Conservation (phyloP, 1,284 basidiomycete genomes). For the Papiliotrema fonsecae region DNA sequence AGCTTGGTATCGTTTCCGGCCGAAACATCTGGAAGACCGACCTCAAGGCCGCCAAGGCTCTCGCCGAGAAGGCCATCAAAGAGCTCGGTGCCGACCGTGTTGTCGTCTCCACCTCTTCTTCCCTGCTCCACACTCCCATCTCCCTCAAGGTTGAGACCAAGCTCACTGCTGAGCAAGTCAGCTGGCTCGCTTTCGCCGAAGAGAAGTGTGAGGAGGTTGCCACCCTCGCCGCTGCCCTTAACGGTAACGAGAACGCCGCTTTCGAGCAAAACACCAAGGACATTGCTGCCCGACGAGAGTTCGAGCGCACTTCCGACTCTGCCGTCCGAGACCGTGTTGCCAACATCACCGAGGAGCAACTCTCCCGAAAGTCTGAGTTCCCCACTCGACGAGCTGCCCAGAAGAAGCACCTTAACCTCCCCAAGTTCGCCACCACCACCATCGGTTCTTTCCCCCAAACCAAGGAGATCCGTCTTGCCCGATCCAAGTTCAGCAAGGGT, state of each 20-base stretch:
- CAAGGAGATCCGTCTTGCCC: conserved; percentile 95
- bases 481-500: conserved; percentile 89
- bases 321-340: conserved; percentile 93
- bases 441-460: conserved; percentile 99
- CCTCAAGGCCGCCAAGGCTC: conserved; percentile 74
- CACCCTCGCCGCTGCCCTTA: conserved; percentile 75
- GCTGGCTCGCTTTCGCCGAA: conserved; percentile 98
- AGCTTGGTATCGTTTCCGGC: conserved; percentile 94
- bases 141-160: conserved; percentile 90
- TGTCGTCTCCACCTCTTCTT: conserved; percentile 92
- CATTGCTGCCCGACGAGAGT: conserved; percentile 92
- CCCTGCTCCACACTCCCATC: conserved; percentile 96
- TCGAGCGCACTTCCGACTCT: conserved; percentile 92
- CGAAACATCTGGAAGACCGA: conserved; percentile 99
- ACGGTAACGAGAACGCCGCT: conserved; percentile 68
- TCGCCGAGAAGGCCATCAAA: conserved; percentile 78
- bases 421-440: conserved; percentile 97
- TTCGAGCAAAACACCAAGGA: conserved; percentile 85
- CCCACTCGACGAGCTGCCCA: conserved; percentile 82
- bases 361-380: conserved; percentile 89
- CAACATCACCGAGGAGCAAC: conserved; percentile 80
- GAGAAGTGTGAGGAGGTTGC: conserved; percentile 95
- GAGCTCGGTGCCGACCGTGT: conserved; percentile 81
- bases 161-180: conserved; percentile 82
- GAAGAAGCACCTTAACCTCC: conserved; percentile 81